These are phyloP conservation scores for Amauroascus niger DNA, from an alignment of 2,329 filamentous ascomycete species.

Conservation along the genomic window DNA sequence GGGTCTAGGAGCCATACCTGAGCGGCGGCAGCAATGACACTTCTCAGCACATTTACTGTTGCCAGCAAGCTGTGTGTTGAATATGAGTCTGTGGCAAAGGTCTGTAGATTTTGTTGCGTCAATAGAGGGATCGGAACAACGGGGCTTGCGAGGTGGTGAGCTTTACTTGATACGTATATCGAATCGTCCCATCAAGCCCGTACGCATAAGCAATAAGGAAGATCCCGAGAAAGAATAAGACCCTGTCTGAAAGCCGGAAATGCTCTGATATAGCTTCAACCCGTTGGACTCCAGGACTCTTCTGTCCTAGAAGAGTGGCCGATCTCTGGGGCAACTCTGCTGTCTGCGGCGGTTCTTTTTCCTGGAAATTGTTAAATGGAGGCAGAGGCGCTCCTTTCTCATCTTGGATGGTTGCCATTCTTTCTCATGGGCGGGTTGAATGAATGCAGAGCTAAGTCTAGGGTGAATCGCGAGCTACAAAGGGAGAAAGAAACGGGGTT, in stretches of 20 bases:
- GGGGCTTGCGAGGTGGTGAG: background rate
- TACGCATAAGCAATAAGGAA: constrained; percentile 58
- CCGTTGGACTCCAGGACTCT: constrained; percentile 48
- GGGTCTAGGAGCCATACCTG: constrained; percentile 27
- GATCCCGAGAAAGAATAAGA: constrained; percentile 51
- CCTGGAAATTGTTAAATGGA: background rate
- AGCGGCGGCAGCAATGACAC: constrained; percentile 51
- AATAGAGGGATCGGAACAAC: constrained; percentile 15
- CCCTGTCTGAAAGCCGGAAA: constrained; percentile 45
- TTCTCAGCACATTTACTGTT: constrained; percentile 50
- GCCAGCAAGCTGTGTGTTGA: constrained; percentile 47
- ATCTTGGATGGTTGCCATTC: background rate
- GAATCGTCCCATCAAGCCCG: constrained; percentile 49
- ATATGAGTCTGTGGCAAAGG: constrained; percentile 46
- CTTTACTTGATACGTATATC: constrained; percentile 43
- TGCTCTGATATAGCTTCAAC: constrained; percentile 49
- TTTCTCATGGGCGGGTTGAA: background rate
- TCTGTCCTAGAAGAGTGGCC: constrained; percentile 20
- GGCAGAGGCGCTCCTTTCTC: background rate
- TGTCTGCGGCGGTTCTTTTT: background rate
- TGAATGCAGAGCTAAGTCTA: background rate
- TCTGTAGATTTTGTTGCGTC: constrained; percentile 28
- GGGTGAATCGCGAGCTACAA: background rate
- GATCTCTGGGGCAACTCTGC: background rate
- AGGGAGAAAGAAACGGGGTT: background rate